Percentiles rank a stretch among this genome's conserved stretches.
Conservation (phyloP, 805 yeast genomes). For the Myxozyma mucilagina region DNA sequence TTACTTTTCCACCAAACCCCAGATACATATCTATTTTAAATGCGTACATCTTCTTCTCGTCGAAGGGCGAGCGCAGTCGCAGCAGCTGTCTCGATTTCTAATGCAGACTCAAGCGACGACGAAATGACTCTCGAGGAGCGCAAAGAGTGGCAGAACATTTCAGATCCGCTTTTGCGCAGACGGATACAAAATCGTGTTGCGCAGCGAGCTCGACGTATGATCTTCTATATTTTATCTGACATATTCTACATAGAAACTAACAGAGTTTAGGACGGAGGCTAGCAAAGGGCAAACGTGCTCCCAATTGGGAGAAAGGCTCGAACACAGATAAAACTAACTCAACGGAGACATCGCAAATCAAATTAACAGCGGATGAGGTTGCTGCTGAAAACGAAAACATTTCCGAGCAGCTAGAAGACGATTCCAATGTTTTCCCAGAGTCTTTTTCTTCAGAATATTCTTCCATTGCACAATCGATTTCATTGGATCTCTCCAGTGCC, state of each 20-base stretch:
- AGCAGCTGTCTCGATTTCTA: background rate
- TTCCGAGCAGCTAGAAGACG: too few species aligned
- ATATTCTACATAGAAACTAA: background rate
- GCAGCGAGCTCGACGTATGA: conserved; percentile 26
- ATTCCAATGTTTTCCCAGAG: too few species aligned
- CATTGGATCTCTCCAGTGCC: conserved; percentile 1
- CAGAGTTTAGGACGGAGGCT: conserved; percentile 17
- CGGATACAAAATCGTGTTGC: conserved; percentile 27
- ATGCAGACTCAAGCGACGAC: conserved; percentile 3
- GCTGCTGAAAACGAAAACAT: too few species aligned
- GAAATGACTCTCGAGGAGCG: conserved; percentile 22
- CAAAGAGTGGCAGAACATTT: conserved; percentile 21
- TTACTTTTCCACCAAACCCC: background rate
- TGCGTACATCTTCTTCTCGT: conserved; percentile 3
- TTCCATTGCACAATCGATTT: background rate
- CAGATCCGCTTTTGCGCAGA: conserved; percentile 21
- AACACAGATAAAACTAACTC: background rate
- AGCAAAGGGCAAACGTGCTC: conserved; percentile 2
- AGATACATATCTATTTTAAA: background rate
- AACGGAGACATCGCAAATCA: background rate
- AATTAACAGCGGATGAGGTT: too few species aligned
- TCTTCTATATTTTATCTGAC: background rate
- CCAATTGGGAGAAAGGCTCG: background rate
- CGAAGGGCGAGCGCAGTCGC: conserved; percentile 1
- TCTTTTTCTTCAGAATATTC: background rate